phyloP scores from a whole-genome alignment of 2,329 filamentous ascomycete genomes.

The Cercospora zeae-maydis region DNA sequence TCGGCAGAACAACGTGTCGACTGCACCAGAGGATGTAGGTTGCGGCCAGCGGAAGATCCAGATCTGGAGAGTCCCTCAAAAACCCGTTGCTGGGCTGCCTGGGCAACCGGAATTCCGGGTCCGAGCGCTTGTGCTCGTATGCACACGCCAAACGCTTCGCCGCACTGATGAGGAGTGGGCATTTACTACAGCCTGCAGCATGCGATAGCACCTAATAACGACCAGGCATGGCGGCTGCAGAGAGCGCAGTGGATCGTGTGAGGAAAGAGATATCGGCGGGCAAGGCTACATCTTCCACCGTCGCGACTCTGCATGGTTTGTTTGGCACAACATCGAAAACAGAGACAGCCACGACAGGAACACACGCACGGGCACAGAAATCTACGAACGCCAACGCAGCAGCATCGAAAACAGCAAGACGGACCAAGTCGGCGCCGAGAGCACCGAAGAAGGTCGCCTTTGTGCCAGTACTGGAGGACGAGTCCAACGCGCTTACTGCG shows the following conservation, averaged over 20 bases:
- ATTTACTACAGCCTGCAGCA: constrained; percentile 5
- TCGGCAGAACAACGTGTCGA: background rate
- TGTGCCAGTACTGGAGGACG: constrained; percentile 40
- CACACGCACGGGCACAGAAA: constrained; percentile 7
- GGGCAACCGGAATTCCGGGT: background rate
- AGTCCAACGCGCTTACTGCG: constrained; percentile 42
- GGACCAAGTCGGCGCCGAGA: constrained; percentile 10
- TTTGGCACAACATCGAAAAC: constrained; percentile 21
- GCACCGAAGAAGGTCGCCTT: constrained; percentile 20
- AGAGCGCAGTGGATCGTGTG: constrained; percentile 19
- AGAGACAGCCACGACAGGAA: constrained; percentile 6
- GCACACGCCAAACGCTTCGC: background rate
- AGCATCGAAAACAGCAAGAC: background rate
- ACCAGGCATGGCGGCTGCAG: constrained; percentile 18
- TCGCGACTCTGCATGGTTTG: constrained; percentile 29
- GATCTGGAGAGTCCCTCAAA: background rate
- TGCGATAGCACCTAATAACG: background rate
- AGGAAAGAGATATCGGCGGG: constrained; percentile 21
- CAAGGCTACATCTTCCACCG: constrained; percentile 25
- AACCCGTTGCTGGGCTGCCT: background rate
- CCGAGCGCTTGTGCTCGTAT: background rate
- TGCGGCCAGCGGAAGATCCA: background rate
- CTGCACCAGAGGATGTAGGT: background rate
- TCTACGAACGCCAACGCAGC: background rate
- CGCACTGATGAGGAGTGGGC: background rate